Conservation (phyloP, 495 filamentous ascomycete genomes). For the Penicillium paxilli region DNA sequence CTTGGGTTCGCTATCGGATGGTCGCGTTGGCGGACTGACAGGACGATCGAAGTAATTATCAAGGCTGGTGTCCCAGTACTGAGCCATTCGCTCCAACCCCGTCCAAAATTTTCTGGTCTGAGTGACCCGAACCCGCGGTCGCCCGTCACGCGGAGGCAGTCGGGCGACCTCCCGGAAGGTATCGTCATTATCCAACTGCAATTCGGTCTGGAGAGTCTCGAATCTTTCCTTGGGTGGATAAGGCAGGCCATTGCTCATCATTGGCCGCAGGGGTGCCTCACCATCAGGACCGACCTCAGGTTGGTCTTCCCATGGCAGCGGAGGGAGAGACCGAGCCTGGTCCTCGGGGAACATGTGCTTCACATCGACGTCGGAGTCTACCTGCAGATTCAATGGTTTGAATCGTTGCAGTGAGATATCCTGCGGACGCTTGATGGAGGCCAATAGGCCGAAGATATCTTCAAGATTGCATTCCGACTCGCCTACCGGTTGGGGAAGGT, state of each 20-base stretch:
- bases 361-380: slow-evolving; percentile 43
- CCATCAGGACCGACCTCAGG: slow-evolving; percentile 13
- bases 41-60: slow-evolving; percentile 55
- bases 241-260: slow-evolving; percentile 52
- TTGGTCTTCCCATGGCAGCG: slow-evolving; percentile 48
- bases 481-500: slow-evolving; percentile 23
- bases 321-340: slow-evolving; percentile 40
- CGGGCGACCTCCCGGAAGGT: slow-evolving; percentile 54
- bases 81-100: slow-evolving; percentile 55
- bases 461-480: slow-evolving; percentile 29
- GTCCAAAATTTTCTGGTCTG: slow-evolving; percentile 64
- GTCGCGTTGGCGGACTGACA: slow-evolving; percentile 23
- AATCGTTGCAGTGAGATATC: slow-evolving; percentile 53
- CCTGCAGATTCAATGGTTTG: slow-evolving; percentile 51
- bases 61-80: slow-evolving; percentile 63
- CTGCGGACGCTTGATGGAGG: slow-evolving; percentile 51
- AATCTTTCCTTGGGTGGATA: slow-evolving; percentile 50
- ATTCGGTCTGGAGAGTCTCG: slow-evolving; percentile 48
- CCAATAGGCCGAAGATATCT: slow-evolving; percentile 43
- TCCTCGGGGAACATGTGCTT: slow-evolving; percentile 45
- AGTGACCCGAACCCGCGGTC: slow-evolving; percentile 45
- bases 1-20: slow-evolving; percentile 8
- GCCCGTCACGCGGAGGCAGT: slow-evolving; percentile 38
- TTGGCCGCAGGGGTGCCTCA: slow-evolving; percentile 24
- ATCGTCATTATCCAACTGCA: slow-evolving; percentile 56